A percentile compares a stretch with the other conserved stretches of the same genome.
Evolutionary conservation across 805 yeast species (phyloP).

Genomic region (Wickerhamiella kurtzmanii): DNA sequence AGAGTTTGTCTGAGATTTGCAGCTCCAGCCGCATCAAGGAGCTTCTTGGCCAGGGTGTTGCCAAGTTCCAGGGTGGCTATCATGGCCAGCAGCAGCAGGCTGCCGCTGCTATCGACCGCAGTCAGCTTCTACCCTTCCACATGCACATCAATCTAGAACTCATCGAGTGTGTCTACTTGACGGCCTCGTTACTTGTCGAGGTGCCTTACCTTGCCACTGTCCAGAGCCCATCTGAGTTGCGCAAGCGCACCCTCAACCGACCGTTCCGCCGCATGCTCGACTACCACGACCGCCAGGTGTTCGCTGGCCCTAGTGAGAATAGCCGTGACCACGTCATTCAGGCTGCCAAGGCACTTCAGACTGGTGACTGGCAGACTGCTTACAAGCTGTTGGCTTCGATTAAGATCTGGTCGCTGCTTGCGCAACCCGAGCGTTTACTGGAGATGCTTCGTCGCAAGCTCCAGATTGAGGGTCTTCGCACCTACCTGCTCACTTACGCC

Average conservation of each 20-base stretch:
- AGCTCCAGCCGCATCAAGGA: conserved; percentile 79
- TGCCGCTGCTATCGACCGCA: conserved; percentile 2
- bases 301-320: conserved; percentile 96
- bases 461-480: conserved; percentile 81
- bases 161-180: conserved; percentile 85
- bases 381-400: conserved; percentile 58
- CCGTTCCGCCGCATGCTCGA: conserved; percentile 86
- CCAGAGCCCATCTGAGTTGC: conserved; percentile 38
- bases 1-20: conserved; percentile 74
- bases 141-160: conserved; percentile 95
- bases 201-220: conserved; percentile 79
- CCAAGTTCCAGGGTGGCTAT: conserved; percentile 35
- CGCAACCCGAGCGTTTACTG: conserved; percentile 47
- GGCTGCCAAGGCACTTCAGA: conserved; percentile 77
- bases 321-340: conserved; percentile 86
- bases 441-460: conserved; percentile 58
- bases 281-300: conserved; percentile 83
- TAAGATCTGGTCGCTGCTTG: conserved; percentile 75
- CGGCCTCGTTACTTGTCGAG: conserved; percentile 78
- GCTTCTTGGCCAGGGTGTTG: conserved; percentile 81
- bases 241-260: conserved; percentile 57
- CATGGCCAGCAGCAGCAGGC: conserved; percentile 19
- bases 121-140: conserved; percentile 75
- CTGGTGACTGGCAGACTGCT: conserved; percentile 80
- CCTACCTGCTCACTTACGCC: conserved; percentile 80